These are phyloP conservation scores for Phytopythium aichiense DNA, from an alignment of 352 stramenopile species.

Conservation along the genomic window DNA sequence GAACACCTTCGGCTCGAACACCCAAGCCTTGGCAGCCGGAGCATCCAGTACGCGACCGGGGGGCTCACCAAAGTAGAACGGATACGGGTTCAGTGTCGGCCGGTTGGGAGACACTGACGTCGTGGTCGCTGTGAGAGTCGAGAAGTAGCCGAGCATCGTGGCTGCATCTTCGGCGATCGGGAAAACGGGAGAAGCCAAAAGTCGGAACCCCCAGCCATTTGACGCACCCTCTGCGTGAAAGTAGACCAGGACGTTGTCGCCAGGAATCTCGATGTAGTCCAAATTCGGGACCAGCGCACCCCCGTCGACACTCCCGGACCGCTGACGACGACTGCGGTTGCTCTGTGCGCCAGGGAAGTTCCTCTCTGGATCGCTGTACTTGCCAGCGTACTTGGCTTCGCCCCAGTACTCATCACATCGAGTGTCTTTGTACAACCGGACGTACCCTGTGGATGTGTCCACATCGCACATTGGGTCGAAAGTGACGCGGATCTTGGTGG, in stretches of 20 bases:
- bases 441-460: constrained; percentile 50
- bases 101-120: not conserved
- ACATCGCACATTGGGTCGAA: constrained; percentile 75
- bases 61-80: constrained; percentile 69
- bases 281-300: constrained; percentile 15
- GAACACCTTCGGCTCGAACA: constrained; percentile 53
- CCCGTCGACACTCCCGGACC: constrained; percentile 9
- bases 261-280: constrained; percentile 56
- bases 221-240: constrained; percentile 56
- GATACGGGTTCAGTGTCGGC: constrained; percentile 46
- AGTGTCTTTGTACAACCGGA: constrained; percentile 70
- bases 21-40: constrained; percentile 50
- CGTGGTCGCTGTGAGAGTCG: not conserved
- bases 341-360: constrained; percentile 74
- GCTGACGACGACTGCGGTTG: constrained; percentile 32
- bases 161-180: not conserved
- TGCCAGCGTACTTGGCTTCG: constrained; percentile 65
- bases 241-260: constrained; percentile 70
- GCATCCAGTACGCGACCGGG: constrained; percentile 43
- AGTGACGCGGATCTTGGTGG: constrained; percentile 61
- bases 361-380: constrained; percentile 65
- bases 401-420: constrained; percentile 67
- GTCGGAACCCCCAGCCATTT: constrained; percentile 64
- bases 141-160: not conserved
- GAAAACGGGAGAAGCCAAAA: constrained; percentile 53